A percentile compares a stretch with the other conserved stretches of the same genome.
These are phyloP conservation scores for Lactarius sp. DNA, from an alignment of 768 basidiomycete species.

Conservation along the genomic window DNA sequence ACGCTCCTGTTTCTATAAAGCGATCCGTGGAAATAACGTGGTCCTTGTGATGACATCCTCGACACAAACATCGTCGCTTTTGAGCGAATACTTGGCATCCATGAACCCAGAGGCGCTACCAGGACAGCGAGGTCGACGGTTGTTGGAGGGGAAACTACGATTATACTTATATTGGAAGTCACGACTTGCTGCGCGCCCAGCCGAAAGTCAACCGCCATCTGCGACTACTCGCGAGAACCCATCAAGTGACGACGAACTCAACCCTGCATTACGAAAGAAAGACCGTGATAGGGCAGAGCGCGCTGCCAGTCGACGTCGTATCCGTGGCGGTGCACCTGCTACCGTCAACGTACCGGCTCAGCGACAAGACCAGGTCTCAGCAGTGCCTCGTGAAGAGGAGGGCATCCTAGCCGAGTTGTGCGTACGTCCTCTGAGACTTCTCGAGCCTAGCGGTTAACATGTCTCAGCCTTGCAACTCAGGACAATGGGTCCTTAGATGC, in stretches of 20 bases:
- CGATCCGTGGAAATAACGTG: constrained; percentile 58
- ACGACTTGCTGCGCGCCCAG: constrained; percentile 37
- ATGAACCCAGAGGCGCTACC: constrained; percentile 54
- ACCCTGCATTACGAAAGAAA: constrained; percentile 75
- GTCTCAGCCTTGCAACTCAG: constrained; percentile 19
- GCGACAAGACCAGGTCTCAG: background rate
- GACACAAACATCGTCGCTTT: constrained; percentile 60
- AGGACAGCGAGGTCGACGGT: constrained; percentile 59
- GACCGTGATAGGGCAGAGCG: constrained; percentile 59
- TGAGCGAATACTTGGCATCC: constrained; percentile 74
- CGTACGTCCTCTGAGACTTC: background rate
- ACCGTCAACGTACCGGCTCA: constrained; percentile 11
- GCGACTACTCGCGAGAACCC: constrained; percentile 28
- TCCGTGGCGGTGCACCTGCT: constrained; percentile 64
- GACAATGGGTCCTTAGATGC: constrained; percentile 34
- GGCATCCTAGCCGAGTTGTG: constrained; percentile 39
- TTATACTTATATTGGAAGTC: constrained; percentile 82
- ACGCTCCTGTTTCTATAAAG: constrained; percentile 17
- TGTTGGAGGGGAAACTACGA: constrained; percentile 77
- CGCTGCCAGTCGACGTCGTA: constrained; percentile 59
- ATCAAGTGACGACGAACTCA: constrained; percentile 40
- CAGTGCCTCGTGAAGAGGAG: constrained; percentile 31
- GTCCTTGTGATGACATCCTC: constrained; percentile 89
- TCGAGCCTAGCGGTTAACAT: background rate
- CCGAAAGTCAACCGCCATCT: constrained; percentile 33